These are phyloP conservation scores for Adansonia digitata DNA, from an alignment of 345 rosid species.

Conservation along the genomic window DNA sequence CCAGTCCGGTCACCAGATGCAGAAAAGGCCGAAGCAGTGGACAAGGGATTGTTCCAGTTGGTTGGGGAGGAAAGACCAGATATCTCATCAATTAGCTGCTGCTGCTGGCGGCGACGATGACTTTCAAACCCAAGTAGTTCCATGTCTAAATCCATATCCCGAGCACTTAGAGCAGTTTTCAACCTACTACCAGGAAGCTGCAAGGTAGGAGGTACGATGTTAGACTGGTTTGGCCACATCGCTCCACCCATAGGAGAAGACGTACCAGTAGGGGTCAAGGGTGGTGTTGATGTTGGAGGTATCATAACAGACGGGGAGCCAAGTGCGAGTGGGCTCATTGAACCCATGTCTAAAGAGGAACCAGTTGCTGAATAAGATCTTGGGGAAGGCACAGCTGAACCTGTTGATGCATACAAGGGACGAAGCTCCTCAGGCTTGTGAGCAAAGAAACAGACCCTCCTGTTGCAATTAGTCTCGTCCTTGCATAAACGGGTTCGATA, in stretches of 20 bases:
- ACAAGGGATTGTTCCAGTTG: constrained; percentile 50
- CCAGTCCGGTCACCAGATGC: constrained; percentile 35
- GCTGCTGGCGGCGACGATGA: constrained; percentile 27
- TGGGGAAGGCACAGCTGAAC: constrained; percentile 83
- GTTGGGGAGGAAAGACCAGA: constrained; percentile 52
- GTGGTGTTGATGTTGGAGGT: constrained; percentile 56
- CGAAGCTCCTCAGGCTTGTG: constrained; percentile 85
- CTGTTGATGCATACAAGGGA: constrained; percentile 76
- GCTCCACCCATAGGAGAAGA: constrained; percentile 52
- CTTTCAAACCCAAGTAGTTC: constrained; percentile 35
- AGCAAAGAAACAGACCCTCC: constrained; percentile 96
- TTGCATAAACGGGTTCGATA: constrained; percentile 85
- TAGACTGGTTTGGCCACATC: constrained; percentile 54
- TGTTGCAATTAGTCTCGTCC: constrained; percentile 63
- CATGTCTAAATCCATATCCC: constrained; percentile 56
- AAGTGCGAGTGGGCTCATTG: constrained; percentile 53
- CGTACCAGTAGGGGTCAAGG: constrained; percentile 54
- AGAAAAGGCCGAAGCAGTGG: constrained; percentile 38
- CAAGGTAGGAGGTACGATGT: constrained; percentile 45
- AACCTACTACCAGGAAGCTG: constrained; percentile 82
- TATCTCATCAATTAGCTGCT: constrained; percentile 49
- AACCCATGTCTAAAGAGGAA: constrained; percentile 55
- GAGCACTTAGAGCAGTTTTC: constrained; percentile 54
- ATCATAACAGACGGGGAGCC: constrained; percentile 47
- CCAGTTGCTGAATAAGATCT: constrained; percentile 48